Base-by-base conservation (phyloP, 2,329 filamentous ascomycete species). In the Lecanicillium sp. region DNA sequence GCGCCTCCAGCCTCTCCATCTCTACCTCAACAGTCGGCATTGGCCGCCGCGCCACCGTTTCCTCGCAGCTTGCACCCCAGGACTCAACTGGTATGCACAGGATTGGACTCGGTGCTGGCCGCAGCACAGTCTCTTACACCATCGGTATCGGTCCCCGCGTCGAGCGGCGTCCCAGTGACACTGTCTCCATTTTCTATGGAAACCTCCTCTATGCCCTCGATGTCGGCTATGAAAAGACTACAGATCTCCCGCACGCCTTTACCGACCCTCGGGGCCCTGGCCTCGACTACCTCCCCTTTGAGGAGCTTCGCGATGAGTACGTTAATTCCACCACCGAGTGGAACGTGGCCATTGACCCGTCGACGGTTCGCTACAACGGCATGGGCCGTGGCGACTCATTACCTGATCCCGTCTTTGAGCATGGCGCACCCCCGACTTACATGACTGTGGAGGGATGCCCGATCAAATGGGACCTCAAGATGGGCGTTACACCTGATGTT, bases 141-240 rank as follows among this genome's bases (percentile, higher is more conserved):
- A 45, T 55, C 11, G 28, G 35, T 3, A 45, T 47, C 2, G 29
- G 33, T 2, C 42, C 56, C 2, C 46, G 48, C 7, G 44, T 52
- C 2, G 47, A 53, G 19, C 25, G 41, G 3, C 49, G 54, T 12
- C 22, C 45, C 3, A 46, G 62, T 41, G 51, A 62, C 35, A 64
- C 63, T 2, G 56, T 67, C 4, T 51, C 63, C 9, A 54, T 70
- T 11, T 65, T 67, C 43, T 58, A 62, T 29, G 66, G 66, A 2
- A 51, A 63, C 2, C 48, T 70, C 2, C 57, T 70, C 1, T 70
- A 69, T 37, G 59, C 64, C 0, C 48, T 65, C 9, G 55, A 63
- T 5, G 53, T 68, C 4, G 52, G 52, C 18, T 56, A 53, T 15
- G 42, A 52, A 9, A 43, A 48, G n/a, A 46, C 45, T 2, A 48